Evolutionary conservation across 208 protist species (phyloP).

Genomic region (Trichomonas tenax): DNA sequence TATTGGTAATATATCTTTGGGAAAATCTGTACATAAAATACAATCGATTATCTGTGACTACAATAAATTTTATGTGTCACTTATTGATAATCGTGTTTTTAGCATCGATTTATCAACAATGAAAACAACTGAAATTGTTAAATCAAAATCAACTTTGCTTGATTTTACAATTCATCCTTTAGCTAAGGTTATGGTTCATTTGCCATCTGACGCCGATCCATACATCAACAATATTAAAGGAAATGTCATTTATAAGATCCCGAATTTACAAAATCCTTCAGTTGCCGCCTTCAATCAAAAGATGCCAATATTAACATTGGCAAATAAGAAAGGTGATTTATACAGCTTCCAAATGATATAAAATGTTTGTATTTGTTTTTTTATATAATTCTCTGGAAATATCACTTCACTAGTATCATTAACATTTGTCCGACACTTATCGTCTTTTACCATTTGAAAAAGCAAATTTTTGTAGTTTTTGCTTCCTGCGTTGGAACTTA

Average conservation of each 20-base stretch:
- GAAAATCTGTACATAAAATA: neutral
- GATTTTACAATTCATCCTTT: neutral
- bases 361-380: neutral
- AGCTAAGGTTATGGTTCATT: neutral
- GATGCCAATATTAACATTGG: neutral
- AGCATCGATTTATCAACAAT: neutral
- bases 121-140: neutral
- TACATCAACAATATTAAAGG: neutral
- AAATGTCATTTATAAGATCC: neutral
- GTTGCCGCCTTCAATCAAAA: neutral
- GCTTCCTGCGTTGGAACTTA: too few relatives aligned
- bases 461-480: too few relatives aligned
- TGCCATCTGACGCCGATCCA: neutral
- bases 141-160: neutral
- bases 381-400: too few relatives aligned
- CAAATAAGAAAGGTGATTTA: neutral
- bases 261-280: neutral
- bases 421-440: too few relatives aligned
- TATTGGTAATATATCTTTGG: neutral
- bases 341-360: neutral
- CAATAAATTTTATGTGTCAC: neutral
- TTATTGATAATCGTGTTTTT: neutral
- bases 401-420: too few relatives aligned
- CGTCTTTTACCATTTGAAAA: too few relatives aligned
- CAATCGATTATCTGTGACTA: neutral